phyloP scores from a whole-genome alignment of 2,329 filamentous ascomycete species.

The Aspergillus flavus region DNA sequence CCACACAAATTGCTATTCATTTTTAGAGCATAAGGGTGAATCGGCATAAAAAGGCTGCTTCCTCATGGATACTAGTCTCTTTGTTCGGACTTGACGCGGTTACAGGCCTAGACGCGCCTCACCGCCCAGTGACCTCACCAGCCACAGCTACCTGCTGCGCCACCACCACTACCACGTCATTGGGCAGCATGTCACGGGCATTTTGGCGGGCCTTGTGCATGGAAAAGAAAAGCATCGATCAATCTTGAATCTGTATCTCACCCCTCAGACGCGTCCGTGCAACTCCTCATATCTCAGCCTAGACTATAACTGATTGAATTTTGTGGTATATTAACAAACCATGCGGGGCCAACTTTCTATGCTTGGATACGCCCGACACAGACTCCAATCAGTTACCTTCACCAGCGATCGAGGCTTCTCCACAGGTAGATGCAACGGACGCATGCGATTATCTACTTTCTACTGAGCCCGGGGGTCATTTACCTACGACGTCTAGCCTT shows the following conservation, averaged over 20 bases:
- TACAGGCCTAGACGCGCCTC: conserved; percentile 15
- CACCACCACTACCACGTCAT: conserved; percentile 37
- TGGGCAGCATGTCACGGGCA: conserved; percentile 25
- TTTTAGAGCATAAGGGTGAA: neutral
- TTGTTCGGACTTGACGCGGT: neutral
- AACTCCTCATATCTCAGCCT: neutral
- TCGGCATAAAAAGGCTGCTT: neutral
- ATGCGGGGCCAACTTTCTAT: conserved; percentile 19
- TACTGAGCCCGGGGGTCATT: conserved; percentile 13
- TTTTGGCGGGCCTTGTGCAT: conserved; percentile 8
- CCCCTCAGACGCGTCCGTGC: neutral
- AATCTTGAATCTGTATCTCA: neutral
- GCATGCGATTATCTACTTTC: conserved; percentile 15
- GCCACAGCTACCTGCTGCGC: conserved; percentile 23
- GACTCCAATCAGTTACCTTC: conserved; percentile 9
- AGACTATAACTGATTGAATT: neutral
- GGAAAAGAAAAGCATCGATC: conserved; percentile 1
- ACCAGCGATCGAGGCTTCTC: conserved; percentile 19
- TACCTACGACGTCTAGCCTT: neutral
- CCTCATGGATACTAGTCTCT: neutral
- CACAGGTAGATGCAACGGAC: conserved; percentile 19
- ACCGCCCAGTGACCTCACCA: conserved; percentile 23
- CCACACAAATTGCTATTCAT: neutral
- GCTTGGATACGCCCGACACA: conserved; percentile 19
- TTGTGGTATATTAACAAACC: neutral